phyloP scores from a whole-genome alignment of 2,329 filamentous ascomycete species.

The Cryphonectria nitschkei region DNA sequence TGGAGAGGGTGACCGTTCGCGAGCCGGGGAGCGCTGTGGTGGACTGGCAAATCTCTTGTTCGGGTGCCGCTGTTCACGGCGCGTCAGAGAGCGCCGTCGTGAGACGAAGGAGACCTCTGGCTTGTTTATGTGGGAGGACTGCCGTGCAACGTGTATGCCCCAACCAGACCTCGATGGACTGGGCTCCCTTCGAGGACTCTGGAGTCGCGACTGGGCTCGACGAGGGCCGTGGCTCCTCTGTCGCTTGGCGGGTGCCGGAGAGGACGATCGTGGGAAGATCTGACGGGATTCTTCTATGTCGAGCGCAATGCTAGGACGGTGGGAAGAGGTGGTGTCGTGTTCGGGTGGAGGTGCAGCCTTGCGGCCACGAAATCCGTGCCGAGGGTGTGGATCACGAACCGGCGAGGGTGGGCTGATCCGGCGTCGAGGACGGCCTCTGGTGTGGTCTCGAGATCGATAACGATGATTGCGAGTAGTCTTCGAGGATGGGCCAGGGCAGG shows the following conservation, averaged over 20 bases:
- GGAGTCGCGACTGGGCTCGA: conserved; percentile 29
- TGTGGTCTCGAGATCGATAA: conserved; percentile 44
- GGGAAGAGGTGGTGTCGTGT: conserved; percentile 30
- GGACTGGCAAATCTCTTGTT: conserved; percentile 33
- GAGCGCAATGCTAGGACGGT: conserved; percentile 15
- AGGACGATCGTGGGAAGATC: conserved; percentile 32
- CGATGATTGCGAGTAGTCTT: conserved; percentile 43
- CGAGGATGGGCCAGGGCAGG: conserved; percentile 33
- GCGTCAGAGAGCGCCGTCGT: conserved; percentile 33
- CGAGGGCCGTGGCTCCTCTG: conserved; percentile 37
- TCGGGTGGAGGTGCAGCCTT: conserved; percentile 40
- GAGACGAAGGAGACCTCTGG: conserved; percentile 27
- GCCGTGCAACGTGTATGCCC: conserved; percentile 21
- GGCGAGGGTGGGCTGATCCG: conserved; percentile 34
- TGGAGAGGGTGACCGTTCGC: conserved; percentile 36
- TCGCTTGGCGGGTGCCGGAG: conserved; percentile 36
- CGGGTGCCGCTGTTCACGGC: conserved; percentile 34
- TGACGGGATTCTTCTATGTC: conserved; percentile 21
- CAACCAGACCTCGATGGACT: conserved; percentile 24
- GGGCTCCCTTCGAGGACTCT: conserved; percentile 27
- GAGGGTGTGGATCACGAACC: conserved; percentile 35
- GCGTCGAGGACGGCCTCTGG: conserved; percentile 40
- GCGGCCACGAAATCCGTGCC: conserved; percentile 44
- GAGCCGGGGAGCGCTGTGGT: conserved; percentile 30
- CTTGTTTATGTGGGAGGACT: conserved; percentile 22